Conservation (phyloP, 2,329 filamentous ascomycete genomes). For the Colletotrichum spaethianum region DNA sequence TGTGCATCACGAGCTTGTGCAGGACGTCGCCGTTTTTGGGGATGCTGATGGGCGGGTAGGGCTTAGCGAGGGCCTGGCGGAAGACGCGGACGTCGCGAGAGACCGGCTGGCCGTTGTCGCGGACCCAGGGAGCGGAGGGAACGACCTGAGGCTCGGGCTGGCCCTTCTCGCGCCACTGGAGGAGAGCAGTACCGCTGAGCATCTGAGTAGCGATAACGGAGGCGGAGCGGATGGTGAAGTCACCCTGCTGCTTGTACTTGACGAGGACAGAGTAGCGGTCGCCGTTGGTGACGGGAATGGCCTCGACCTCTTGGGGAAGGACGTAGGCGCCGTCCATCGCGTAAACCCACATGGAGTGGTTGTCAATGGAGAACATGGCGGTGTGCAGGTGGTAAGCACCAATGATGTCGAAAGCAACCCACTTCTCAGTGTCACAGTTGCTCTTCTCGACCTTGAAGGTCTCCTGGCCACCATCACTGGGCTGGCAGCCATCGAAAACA, state of each 20-base stretch:
- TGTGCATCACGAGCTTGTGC: constrained; percentile 57
- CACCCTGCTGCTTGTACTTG: constrained; percentile 60
- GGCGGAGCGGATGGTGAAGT: constrained; percentile 69
- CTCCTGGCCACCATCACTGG: constrained; percentile 60
- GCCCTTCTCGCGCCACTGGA: constrained; percentile 54
- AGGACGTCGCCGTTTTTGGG: constrained; percentile 60
- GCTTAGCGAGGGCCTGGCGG: constrained; percentile 56
- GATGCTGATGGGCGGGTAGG: constrained; percentile 63
- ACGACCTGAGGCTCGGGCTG: constrained; percentile 36
- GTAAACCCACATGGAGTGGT: constrained; percentile 67
- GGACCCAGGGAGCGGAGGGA: constrained; percentile 60
- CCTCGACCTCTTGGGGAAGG: constrained; percentile 57
- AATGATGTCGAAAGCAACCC: constrained; percentile 71
- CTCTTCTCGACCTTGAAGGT: constrained; percentile 52
- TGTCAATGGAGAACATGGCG: constrained; percentile 64
- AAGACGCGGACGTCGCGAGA: constrained; percentile 60
- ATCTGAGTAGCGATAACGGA: constrained; percentile 66
- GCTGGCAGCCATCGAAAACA: constrained; percentile 62
- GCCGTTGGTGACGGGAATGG: constrained; percentile 60
- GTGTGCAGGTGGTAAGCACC: constrained; percentile 64
- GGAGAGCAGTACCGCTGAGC: constrained; percentile 65
- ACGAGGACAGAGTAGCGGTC: constrained; percentile 68
- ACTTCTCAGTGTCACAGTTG: constrained; percentile 56
- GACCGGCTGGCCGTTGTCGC: constrained; percentile 61
- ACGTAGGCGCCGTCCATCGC: constrained; percentile 70